Base-by-base conservation (phyloP, 2,329 filamentous ascomycete genomes). In the Ophiostoma himal-ulmi region DNA sequence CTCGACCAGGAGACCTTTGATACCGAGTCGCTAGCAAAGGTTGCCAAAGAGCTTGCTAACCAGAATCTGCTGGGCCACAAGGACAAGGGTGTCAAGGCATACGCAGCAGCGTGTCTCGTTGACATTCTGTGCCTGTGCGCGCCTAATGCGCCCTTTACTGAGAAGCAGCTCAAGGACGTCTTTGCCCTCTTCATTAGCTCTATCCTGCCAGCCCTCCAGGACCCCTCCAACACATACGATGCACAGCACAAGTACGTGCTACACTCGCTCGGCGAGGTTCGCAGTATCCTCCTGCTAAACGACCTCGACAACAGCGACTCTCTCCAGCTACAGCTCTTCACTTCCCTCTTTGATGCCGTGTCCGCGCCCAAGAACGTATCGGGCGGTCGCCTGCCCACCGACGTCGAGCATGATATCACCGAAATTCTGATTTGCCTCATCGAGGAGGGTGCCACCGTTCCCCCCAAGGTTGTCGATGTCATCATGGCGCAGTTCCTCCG, bases 401-500 rank as follows among this genome's bases (percentile, higher is more conserved):
- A 96, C 79, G 92, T 98, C 70, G 93, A 97, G 78, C 93, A 93
- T 76, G 90, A 95, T 78, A 92, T 99, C 86, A 95, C 91, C 30
- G 89, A 92, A 69, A 86, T 98, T 73, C 85, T 99, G 30, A 89
- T 91, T 64, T 91, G 90, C 68, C 82, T 99, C 69, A 90, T 99
- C 30, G 95, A 98, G 74, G 95, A 99, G 81, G 89, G 91, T 22
- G 83, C 86, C 1, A 88, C 87, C 52, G 84, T 99, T 22, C 92
- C 94, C 0, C 84, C 89, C 7, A 89, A 92, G 71, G 92, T 97
- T 2, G 88, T 97, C 26, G 94, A 99, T 78, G 89, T 94, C 39
- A 93, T 99, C 75, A 91, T 99, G 77, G 94, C 94, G 8, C 96
- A 99, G 78, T 99, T 99, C 76, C 83, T 99, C 70, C 89, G 95